phyloP scores from a whole-genome alignment of 371 early-diverging fungal genomes.

The Rhizopus delemar region DNA sequence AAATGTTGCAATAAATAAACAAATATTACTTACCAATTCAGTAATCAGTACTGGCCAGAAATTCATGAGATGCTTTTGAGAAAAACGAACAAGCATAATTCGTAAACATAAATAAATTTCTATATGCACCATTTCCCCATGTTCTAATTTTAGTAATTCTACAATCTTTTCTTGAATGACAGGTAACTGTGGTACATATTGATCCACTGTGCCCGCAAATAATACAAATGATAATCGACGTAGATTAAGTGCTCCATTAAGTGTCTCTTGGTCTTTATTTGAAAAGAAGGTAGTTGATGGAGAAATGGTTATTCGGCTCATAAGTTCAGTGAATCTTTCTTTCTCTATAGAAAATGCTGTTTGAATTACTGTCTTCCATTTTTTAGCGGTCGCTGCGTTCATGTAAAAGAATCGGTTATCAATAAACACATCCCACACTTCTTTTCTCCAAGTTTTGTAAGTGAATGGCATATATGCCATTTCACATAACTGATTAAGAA shows the following conservation, averaged over 20 bases:
- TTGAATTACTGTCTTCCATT: constrained; percentile 72
- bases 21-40: constrained; percentile 66
- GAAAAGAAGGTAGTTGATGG: constrained; percentile 77
- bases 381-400: constrained; percentile 45
- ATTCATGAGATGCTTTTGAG: constrained; percentile 77
- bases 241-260: constrained; percentile 66
- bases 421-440: constrained; percentile 79
- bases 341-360: constrained; percentile 70
- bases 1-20: constrained; percentile 1
- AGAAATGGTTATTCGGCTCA: constrained; percentile 72
- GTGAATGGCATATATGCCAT: constrained; percentile 68
- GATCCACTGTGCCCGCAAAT: constrained; percentile 75
- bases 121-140: constrained; percentile 69
- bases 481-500: constrained; percentile 54
- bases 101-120: constrained; percentile 87
- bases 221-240: constrained; percentile 80
- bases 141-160: constrained; percentile 75
- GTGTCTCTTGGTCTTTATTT: constrained; percentile 79
- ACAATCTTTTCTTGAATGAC: constrained; percentile 88
- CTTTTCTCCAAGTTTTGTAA: constrained; percentile 76
- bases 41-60: constrained; percentile 91
- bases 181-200: constrained; percentile 79
- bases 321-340: constrained; percentile 72
- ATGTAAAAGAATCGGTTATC: constrained; percentile 76
- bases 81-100: constrained; percentile 77